Conservation (phyloP, 805 yeast species). For the Starmera caribaea region DNA sequence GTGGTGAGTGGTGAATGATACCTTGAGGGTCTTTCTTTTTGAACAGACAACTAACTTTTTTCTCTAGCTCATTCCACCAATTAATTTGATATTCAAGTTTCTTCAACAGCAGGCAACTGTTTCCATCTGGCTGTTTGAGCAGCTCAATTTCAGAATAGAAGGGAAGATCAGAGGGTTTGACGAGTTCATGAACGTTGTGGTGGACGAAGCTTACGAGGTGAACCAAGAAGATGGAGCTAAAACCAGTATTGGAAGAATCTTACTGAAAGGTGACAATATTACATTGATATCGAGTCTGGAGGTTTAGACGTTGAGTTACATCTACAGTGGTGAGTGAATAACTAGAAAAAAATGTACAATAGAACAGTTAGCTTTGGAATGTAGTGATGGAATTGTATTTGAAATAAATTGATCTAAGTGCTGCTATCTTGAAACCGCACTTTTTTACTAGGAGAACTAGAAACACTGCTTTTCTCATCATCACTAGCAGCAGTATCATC, state of each 20-base stretch:
- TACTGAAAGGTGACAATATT: conserved; percentile 91
- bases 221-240: conserved; percentile 38
- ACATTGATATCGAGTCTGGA: conserved; percentile 46
- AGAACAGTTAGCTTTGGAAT: too few species aligned
- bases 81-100: conserved; percentile 79
- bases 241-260: conserved; percentile 58
- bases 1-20: too few species aligned
- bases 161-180: conserved; percentile 91
- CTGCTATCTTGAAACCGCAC: not conserved
- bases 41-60: not conserved
- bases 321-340: too few species aligned
- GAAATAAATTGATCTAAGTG: too few species aligned
- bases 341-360: too few species aligned
- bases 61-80: conserved; percentile 68
- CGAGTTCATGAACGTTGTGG: conserved; percentile 86
- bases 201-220: conserved; percentile 57
- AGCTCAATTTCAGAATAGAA: conserved; percentile 62
- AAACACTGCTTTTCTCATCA: not conserved
- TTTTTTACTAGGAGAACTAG: not conserved
- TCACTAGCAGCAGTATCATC: not conserved
- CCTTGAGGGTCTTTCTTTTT: too few species aligned
- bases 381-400: too few species aligned
- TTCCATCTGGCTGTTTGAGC: conserved; percentile 85
- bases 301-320: conserved; percentile 1
- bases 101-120: conserved; percentile 77